These are phyloP conservation scores for Aureobasidium sp. DNA, from an alignment of 2,329 filamentous ascomycete species.

Conservation along the genomic window DNA sequence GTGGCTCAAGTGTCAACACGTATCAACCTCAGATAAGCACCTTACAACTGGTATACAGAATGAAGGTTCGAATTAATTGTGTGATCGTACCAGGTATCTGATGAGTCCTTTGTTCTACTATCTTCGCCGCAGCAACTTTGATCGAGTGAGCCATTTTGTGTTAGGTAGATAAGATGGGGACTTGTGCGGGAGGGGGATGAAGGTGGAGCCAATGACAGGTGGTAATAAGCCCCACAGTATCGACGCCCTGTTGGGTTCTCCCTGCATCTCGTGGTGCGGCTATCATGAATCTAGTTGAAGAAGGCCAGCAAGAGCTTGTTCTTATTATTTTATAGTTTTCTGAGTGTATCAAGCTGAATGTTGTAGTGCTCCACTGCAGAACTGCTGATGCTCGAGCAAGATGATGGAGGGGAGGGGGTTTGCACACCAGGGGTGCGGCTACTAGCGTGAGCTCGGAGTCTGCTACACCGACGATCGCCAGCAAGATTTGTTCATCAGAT, in stretches of 20 bases:
- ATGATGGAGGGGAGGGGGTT: slow-evolving; percentile 3
- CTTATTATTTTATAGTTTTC: too few species aligned
- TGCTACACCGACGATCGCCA: slow-evolving; percentile 1
- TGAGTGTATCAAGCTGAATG: too few species aligned
- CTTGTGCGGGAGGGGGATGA: not conserved
- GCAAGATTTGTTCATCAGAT: slow-evolving; percentile 6
- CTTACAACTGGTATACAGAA: not conserved
- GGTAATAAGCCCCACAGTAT: not conserved
- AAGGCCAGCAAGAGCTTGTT: too few species aligned
- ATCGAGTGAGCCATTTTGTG: slow-evolving; percentile 16
- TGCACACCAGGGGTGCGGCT: not conserved
- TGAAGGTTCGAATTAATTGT: not conserved
- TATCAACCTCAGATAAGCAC: not conserved
- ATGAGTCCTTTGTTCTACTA: slow-evolving; percentile 40
- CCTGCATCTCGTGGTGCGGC: not conserved
- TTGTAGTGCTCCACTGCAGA: too few species aligned
- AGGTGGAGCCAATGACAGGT: not conserved
- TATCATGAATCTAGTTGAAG: too few species aligned
- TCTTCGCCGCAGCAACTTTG: slow-evolving; percentile 37
- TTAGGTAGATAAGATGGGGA: not conserved
- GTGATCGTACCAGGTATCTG: slow-evolving; percentile 34
- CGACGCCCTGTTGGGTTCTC: not conserved
- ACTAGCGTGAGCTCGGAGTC: not conserved
- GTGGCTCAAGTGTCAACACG: slow-evolving; percentile 15
- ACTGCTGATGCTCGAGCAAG: not conserved